A percentile compares a stretch with the other conserved stretches of the same genome.
phyloP scores from a whole-genome alignment of 2,329 filamentous ascomycete genomes.

The Tetracladium maxilliforme region DNA sequence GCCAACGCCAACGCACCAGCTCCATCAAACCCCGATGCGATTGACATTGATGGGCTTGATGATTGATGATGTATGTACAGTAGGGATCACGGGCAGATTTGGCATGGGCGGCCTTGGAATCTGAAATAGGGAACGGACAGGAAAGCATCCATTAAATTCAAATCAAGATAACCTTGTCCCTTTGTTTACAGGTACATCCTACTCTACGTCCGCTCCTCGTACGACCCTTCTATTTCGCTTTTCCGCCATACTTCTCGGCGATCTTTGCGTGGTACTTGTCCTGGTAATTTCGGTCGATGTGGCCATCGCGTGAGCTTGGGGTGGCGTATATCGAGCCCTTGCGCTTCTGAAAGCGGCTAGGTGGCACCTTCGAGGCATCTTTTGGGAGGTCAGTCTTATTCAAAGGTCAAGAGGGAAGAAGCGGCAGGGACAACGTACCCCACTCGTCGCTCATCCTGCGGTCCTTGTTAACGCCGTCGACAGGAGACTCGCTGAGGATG shows the following conservation, averaged over 20 bases:
- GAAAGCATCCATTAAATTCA: no score
- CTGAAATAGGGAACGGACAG: no score
- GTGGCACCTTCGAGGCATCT: conserved; percentile 54
- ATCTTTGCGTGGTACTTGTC: conserved; percentile 44
- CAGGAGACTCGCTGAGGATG: no score
- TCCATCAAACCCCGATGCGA: conserved; percentile 88
- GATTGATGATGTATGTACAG: no score
- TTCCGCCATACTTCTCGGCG: conserved; percentile 36
- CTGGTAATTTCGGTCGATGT: conserved; percentile 42
- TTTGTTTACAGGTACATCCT: no score
- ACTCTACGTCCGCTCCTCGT: no score
- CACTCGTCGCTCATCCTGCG: conserved; percentile 19
- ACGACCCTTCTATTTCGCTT: no score
- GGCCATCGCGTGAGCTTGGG: conserved; percentile 47
- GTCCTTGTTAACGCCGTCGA: no score
- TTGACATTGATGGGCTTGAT: conserved; percentile 63
- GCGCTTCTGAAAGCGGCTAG: conserved; percentile 54
- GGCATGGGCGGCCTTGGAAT: no score
- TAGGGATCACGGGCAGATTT: no score
- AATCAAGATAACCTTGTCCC: no score
- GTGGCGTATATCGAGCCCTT: conserved; percentile 57
- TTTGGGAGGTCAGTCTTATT: neutral
- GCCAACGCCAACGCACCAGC: conserved; percentile 32
- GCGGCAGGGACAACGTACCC: conserved; percentile 8
- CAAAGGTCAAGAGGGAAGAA: conserved; percentile 1